phyloP scores from a whole-genome alignment of 441 rosid genomes.

The Pelargonium exstipulatum region DNA sequence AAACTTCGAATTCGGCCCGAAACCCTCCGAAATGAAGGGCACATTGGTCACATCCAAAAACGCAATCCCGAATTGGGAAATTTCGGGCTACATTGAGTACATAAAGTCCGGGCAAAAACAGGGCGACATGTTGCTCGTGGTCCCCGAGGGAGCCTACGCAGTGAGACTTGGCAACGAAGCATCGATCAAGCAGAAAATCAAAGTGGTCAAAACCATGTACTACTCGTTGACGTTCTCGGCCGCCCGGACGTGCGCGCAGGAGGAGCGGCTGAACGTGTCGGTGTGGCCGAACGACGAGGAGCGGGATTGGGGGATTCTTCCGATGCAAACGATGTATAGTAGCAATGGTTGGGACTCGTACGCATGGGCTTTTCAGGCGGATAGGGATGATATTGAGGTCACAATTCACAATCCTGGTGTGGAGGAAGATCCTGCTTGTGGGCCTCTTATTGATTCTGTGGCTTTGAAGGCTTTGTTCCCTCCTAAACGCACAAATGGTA shows the following conservation, averaged over 20 bases:
- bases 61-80: constrained; percentile 60
- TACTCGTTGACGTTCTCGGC: constrained; percentile 53
- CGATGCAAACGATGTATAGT: constrained; percentile 48
- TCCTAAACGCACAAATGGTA: constrained; percentile 33
- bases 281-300: constrained; percentile 26
- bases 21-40: constrained; percentile 45
- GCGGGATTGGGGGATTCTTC: constrained; percentile 34
- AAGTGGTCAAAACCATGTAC: constrained; percentile 29
- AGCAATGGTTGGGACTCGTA: constrained; percentile 54
- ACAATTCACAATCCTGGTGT: constrained; percentile 56
- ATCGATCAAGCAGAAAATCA: constrained; percentile 42
- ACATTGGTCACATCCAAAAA: constrained; percentile 52
- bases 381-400: constrained; percentile 33
- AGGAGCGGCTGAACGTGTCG: constrained; percentile 39
- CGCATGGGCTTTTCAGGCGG: constrained; percentile 52
- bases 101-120: constrained; percentile 56
- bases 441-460: constrained; percentile 37
- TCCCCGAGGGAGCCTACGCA: constrained; percentile 53
- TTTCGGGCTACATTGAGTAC: constrained; percentile 46
- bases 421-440: constrained; percentile 43
- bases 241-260: constrained; percentile 56
- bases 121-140: constrained; percentile 39
- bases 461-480: constrained; percentile 54
- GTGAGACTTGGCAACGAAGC: constrained; percentile 56
- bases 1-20: constrained; percentile 54